Conservation (phyloP, 306 rosid species). For the Pueraria montana region DNA sequence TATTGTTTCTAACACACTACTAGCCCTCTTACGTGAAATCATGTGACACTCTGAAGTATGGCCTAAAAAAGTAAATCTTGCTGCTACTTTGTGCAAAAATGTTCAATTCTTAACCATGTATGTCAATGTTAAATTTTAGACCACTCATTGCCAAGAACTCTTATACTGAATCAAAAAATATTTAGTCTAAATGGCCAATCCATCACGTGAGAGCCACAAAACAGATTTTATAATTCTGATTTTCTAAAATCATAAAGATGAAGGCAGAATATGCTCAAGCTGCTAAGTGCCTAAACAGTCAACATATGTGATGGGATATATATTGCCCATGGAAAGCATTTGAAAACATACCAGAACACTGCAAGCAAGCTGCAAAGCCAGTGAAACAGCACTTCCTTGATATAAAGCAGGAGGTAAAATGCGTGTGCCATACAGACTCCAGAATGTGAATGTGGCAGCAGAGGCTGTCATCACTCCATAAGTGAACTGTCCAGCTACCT, state of each 20-base stretch:
- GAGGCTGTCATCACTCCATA: constrained; percentile 96
- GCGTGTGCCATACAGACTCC: constrained; percentile 81
- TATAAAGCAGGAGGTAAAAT: constrained; percentile 73
- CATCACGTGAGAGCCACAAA: constrained; percentile 30
- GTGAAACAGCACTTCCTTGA: constrained; percentile 85
- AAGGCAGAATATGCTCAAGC: constrained; percentile 8
- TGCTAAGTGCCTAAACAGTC: constrained; percentile 26
- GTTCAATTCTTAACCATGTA: constrained; percentile 14
- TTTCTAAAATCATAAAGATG: constrained; percentile 25
- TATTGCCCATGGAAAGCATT: neutral
- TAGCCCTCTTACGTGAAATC: constrained; percentile 4
- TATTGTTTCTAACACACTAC: constrained; percentile 28
- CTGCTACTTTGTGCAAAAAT: neutral
- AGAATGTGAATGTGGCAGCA: constrained; percentile 82
- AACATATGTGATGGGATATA: constrained; percentile 1
- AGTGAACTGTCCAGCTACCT: constrained; percentile 98
- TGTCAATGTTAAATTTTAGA: neutral
- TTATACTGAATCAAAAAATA: neutral
- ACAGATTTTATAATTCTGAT: neutral
- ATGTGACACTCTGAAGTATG: constrained; percentile 8
- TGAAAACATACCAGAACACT: constrained; percentile 85
- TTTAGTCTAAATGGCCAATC: constrained; percentile 38
- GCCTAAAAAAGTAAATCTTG: constrained; percentile 5
- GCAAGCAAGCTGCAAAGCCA: constrained; percentile 98
- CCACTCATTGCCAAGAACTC: constrained; percentile 8